A percentile compares a stretch with the other conserved stretches of the same genome.
These are phyloP conservation scores for Huntiella decipiens DNA, from an alignment of 2,329 filamentous ascomycete species.

Conservation along the genomic window DNA sequence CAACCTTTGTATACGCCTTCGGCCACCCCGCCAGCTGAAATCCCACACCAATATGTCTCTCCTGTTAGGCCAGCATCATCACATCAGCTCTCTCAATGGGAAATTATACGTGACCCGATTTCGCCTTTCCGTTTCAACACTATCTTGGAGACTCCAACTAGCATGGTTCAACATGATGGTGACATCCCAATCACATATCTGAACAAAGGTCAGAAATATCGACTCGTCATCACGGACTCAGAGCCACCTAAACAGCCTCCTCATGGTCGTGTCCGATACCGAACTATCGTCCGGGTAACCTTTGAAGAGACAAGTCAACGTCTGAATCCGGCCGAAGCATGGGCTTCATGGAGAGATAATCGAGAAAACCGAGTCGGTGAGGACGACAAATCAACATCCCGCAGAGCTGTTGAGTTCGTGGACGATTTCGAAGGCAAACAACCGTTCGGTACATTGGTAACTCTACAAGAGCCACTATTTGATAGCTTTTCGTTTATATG, in stretches of 20 bases:
- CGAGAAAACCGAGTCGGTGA: slow-evolving; percentile 42
- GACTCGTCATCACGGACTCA: slow-evolving; percentile 67
- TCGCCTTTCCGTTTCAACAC: slow-evolving; percentile 63
- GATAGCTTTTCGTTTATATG: slow-evolving; percentile 87
- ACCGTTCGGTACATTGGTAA: slow-evolving; percentile 33
- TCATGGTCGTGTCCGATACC: slow-evolving; percentile 49
- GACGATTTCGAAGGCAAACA: slow-evolving; percentile 50
- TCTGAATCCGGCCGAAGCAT: slow-evolving; percentile 61
- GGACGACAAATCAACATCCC: slow-evolving; percentile 50
- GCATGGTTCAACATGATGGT: slow-evolving; percentile 77
- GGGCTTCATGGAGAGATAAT: slow-evolving; percentile 88
- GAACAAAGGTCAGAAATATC: slow-evolving; percentile 93
- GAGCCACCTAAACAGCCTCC: slow-evolving; percentile 29
- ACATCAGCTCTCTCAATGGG: too few species aligned
- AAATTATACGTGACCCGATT: too few species aligned
- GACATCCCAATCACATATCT: slow-evolving; percentile 96
- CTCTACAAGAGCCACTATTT: slow-evolving; percentile 63
- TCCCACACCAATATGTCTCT: too few species aligned
- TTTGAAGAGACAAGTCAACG: slow-evolving; percentile 94
- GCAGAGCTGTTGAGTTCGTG: slow-evolving; percentile 91
- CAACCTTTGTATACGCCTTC: too few species aligned
- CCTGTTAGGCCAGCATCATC: too few species aligned
- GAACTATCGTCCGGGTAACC: slow-evolving; percentile 84
- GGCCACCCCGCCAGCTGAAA: too few species aligned
- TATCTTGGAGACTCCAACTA: slow-evolving; percentile 80